phyloP scores from a whole-genome alignment of 805 yeast species.

The Wickerhamomyces tratensis region DNA sequence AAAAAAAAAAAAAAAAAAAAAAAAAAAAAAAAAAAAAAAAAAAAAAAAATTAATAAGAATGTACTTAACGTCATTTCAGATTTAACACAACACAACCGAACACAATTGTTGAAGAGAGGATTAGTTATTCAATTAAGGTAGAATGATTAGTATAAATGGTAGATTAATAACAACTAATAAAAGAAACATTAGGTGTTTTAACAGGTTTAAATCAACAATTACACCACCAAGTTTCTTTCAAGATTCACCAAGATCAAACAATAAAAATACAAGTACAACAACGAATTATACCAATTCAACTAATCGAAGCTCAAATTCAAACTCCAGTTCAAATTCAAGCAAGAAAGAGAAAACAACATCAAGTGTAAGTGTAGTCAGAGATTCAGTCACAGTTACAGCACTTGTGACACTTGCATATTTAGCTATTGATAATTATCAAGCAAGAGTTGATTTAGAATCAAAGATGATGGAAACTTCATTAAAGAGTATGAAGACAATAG shows the following conservation, averaged over 20 bases:
- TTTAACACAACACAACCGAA: too few species aligned
- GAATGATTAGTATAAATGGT: too few species aligned
- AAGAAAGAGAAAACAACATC: not conserved
- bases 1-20: too few species aligned
- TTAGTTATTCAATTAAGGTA: too few species aligned
- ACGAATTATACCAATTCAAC: not conserved
- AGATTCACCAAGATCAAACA: not conserved
- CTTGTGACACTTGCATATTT: conserved; percentile 35
- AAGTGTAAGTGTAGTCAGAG: conserved; percentile 19
- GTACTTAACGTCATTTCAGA: too few species aligned
- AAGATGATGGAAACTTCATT: conserved; percentile 22
- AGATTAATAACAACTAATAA: too few species aligned
- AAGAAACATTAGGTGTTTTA: not conserved
- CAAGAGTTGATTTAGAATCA: conserved; percentile 26
- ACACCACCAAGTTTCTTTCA: not conserved
- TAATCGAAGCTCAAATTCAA: too few species aligned
- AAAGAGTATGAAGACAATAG: conserved; percentile 22
- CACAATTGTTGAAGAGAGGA: too few species aligned
- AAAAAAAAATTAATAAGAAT: too few species aligned
- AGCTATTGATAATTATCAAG: conserved; percentile 41
- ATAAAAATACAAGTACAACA: not conserved
- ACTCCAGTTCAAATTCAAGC: too few species aligned
- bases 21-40: too few species aligned
- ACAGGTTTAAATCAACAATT: not conserved
- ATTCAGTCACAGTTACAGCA: conserved; percentile 31